Conservation (phyloP, 768 basidiomycete species). For the Rhodosporidiobolus sp. region DNA sequence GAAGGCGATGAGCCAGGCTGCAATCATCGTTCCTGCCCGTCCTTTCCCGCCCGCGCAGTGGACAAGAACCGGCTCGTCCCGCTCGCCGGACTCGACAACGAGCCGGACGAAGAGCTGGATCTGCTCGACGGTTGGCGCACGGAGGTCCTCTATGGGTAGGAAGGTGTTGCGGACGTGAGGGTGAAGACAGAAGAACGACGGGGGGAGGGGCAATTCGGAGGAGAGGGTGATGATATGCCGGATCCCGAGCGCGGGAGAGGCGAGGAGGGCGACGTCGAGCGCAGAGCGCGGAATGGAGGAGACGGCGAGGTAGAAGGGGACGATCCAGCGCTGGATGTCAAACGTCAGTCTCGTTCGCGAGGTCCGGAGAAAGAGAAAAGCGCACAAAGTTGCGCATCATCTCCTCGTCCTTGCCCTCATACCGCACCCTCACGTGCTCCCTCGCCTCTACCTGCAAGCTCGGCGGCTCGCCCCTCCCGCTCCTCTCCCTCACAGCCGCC, state of each 20-base stretch:
- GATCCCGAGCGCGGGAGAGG: conserved; percentile 56
- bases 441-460: conserved; percentile 53
- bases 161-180: conserved; percentile 56
- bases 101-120: conserved; percentile 60
- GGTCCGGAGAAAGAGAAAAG: neutral
- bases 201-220: conserved; percentile 57
- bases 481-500: conserved; percentile 43
- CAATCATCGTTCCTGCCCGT: conserved; percentile 62
- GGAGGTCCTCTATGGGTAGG: conserved; percentile 58
- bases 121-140: conserved; percentile 61
- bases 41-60: conserved; percentile 67
- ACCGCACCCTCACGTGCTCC: conserved; percentile 52
- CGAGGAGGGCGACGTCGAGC: conserved; percentile 56
- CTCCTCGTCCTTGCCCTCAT: neutral
- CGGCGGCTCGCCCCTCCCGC: conserved; percentile 50
- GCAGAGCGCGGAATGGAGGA: conserved; percentile 61
- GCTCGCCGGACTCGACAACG: conserved; percentile 48
- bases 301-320: conserved; percentile 60
- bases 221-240: conserved; percentile 62
- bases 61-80: conserved; percentile 56
- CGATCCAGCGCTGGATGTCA: conserved; percentile 54
- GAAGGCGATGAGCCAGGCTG: conserved; percentile 61
- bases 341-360: neutral
- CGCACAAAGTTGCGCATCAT: conserved; percentile 58
- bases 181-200: conserved; percentile 53